Evolutionary conservation across 768 basidiomycete genomes (phyloP).

Genomic region (Rhodotorula diobovata): DNA sequence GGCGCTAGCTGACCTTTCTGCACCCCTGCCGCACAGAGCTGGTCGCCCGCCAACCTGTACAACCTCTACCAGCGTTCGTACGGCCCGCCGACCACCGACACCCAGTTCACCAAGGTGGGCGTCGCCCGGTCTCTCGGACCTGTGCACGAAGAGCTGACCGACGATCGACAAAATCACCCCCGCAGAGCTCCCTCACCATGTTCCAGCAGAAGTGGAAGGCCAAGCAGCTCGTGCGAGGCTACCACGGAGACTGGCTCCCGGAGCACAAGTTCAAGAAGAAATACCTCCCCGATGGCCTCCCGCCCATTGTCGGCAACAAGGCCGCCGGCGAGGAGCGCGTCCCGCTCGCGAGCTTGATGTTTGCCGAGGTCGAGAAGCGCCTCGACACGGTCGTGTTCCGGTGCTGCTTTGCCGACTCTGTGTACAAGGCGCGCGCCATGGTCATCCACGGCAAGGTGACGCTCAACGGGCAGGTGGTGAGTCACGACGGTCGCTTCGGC

Average conservation of each 20-base stretch:
- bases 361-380: slow-evolving; percentile 85
- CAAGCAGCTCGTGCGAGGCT: slow-evolving; percentile 79
- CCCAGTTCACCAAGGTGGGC: slow-evolving; percentile 58
- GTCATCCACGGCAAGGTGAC: slow-evolving; percentile 80
- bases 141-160: not conserved
- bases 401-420: slow-evolving; percentile 77
- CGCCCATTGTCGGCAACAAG: slow-evolving; percentile 53
- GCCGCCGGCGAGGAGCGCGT: slow-evolving; percentile 57
- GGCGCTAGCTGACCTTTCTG: not conserved
- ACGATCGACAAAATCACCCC: no score
- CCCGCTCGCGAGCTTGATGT: slow-evolving; percentile 93
- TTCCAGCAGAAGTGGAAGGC: slow-evolving; percentile 89
- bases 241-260: slow-evolving; percentile 91
- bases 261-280: slow-evolving; percentile 91
- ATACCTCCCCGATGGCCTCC: slow-evolving; percentile 82
- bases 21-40: slow-evolving; percentile 58
- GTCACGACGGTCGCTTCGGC: slow-evolving; percentile 32
- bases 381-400: slow-evolving; percentile 90
- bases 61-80: slow-evolving; percentile 77
- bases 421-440: slow-evolving; percentile 80
- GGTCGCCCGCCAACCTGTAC: slow-evolving; percentile 81
- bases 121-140: no score
- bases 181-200: slow-evolving; percentile 53
- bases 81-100: slow-evolving; percentile 53
- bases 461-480: slow-evolving; percentile 83